Conservation (phyloP, 148 eudicot genomes). For the Amaranthus hypochondriacus region DNA sequence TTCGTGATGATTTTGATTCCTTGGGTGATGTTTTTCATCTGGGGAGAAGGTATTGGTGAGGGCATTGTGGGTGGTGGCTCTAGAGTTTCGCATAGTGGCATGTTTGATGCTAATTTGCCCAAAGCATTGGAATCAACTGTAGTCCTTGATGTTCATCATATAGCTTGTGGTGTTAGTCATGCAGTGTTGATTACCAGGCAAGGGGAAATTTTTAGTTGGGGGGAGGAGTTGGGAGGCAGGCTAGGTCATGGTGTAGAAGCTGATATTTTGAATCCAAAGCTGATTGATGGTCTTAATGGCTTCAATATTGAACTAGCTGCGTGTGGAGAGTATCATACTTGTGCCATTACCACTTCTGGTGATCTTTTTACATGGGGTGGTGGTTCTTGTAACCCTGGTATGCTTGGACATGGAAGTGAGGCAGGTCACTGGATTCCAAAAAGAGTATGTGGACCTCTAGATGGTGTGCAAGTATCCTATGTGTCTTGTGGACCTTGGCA, state of each 20-base stretch:
- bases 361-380: constrained; percentile 96
- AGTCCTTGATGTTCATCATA: constrained; percentile 64
- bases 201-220: constrained; percentile 96
- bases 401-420: constrained; percentile 74
- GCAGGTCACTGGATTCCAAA: constrained; percentile 77
- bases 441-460: constrained; percentile 55
- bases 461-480: constrained; percentile 54
- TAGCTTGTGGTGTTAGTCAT: constrained; percentile 79
- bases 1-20: constrained; percentile 71
- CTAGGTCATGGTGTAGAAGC: constrained; percentile 86
- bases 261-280: constrained; percentile 69
- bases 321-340: constrained; percentile 85
- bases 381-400: constrained; percentile 52
- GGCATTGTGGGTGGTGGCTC: constrained; percentile 62
- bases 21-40: constrained; percentile 73
- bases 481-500: constrained; percentile 98
- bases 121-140: constrained; percentile 64
- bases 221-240: constrained; percentile 84
- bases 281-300: constrained; percentile 54
- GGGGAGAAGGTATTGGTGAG: constrained; percentile 79
- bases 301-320: constrained; percentile 56
- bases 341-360: constrained; percentile 74
- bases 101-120: constrained; percentile 58
- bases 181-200: constrained; percentile 74
- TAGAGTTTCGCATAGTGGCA: constrained; percentile 33